Base-by-base conservation (phyloP, 306 rosid genomes). In the Biancaea sappan region DNA sequence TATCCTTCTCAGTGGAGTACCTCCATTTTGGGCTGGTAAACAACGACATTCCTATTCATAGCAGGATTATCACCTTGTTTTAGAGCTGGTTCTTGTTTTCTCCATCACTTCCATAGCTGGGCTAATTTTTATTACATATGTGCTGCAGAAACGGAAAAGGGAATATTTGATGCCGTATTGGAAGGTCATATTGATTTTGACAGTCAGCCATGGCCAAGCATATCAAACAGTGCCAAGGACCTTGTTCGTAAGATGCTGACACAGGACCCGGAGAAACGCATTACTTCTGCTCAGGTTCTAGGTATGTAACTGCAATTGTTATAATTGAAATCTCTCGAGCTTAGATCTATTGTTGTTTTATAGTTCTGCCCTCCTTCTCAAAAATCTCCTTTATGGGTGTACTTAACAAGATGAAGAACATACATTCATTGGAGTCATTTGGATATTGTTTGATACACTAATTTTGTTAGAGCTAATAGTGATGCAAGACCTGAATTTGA, bases 1-100 rank as follows among this genome's bases (percentile, higher is more conserved):
- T 71, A 84, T 92, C 84, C 84, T 92, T 79, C 92, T 92, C 24
- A 90, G 98, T 79, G 98, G 98, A 12, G 96, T 88, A 25, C 98
- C 98, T 85, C 98, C 98, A 71, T 92, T 92, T 84, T 92, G 98
- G 98, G 98, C 94, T 32, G 98, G 98, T 94, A 91, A 84, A 72
- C n/a, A 31, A 38, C 15, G 26, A 4, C 34, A 75, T 19, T 60
- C 24, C 73, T 65, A 57, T 72, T 51, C 64, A 15, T 53, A 50
- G 22, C 12, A 53, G 25, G 37, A 56, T 13, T 34, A 53, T 57
- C 38, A 34, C 8, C 44, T 22, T 44, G 29, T 59, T 51, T 63
- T 44, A 5, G 25, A 60, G 46, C 14, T 14, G 0, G 29, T 25
- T 48, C 56, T 66, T 46, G 18, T 22, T 31, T 48, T 25, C 65